Evolutionary conservation across 169 alveolate species (phyloP), one percentile per base, ranked within the genome.

Genomic region (Plasmodium adleri): DNA sequence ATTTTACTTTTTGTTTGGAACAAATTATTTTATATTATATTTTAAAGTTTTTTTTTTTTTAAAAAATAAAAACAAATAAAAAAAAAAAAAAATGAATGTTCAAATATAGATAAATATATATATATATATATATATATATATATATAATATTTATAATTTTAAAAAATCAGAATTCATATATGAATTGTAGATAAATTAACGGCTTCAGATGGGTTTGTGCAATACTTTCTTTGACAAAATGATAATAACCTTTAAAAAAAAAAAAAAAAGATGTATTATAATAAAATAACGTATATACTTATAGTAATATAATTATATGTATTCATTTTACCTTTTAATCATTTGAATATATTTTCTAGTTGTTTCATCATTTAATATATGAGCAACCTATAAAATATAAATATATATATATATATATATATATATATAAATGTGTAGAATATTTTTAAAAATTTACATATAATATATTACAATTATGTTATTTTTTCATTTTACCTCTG

Each of bases 301-400:
- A 6, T 32, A 32, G 45, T 32, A 32, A 32, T 5, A 32, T 32
- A 32, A 56, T 52, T 45, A n/a, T 22, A 9, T 17, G 32, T 20
- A 17, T 47, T 43, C 15, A 43, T 20, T 49, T 54, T 49, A 83
- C 91, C 99, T 92, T 74, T 97, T 97, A 54, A 97, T 94, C 92
- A 97, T 93, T 67, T 96, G 96, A 39, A 97, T 93, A 72, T 96
- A 97, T 87, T 97, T 97, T 89, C 98, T 95, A 22, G 98, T 94
- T 22, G 96, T 95, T 74, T 97, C 99, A 92, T 97, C 99, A 87
- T 97, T 97, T 59, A 97, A 93, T 26, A 97, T 97, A 92, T 97
- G 96, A 17, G 96, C 96, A 28, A 88, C 93, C 93, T 88, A 70
- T 50, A 20, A n/a, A 75, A 56, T 20, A 20, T 24, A 28, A 62